Evolutionary conservation across 768 basidiomycete genomes (phyloP).

Genomic region (Lactarius deliciosus): DNA sequence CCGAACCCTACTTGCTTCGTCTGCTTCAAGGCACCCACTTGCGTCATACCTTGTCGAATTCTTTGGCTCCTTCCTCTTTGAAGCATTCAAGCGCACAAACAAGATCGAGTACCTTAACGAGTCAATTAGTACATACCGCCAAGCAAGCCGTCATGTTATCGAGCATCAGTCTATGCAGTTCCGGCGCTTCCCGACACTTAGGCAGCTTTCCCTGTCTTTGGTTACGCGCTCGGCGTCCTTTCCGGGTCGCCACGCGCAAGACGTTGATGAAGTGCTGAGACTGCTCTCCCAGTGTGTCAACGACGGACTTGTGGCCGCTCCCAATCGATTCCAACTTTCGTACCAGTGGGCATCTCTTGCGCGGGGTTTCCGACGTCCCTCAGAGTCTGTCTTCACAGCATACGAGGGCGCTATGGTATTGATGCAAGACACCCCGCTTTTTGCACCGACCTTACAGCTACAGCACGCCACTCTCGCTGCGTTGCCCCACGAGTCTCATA

Average conservation of each 20-base stretch:
- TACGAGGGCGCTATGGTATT: neutral
- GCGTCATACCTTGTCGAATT: neutral
- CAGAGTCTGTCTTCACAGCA: neutral
- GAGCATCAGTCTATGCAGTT: too few species aligned
- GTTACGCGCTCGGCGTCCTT: neutral
- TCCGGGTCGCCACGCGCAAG: neutral
- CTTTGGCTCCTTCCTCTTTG: neutral
- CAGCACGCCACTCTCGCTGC: neutral
- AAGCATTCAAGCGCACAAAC: neutral
- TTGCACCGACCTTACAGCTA: conserved; percentile 5
- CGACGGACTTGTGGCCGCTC: neutral
- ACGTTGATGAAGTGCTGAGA: neutral
- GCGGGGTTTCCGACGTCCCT: neutral
- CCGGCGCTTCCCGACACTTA: neutral
- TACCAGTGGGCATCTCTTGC: neutral
- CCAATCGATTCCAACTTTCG: neutral
- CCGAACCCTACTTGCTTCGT: neutral
- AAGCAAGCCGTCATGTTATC: neutral
- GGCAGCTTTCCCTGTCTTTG: neutral
- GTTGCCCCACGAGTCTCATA: neutral
- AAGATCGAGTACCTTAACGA: neutral
- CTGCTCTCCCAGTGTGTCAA: neutral
- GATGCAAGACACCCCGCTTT: neutral
- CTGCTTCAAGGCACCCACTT: neutral
- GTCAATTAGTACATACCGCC: neutral